Base-by-base conservation (phyloP, 1,284 basidiomycete species). In the Naganishia albida region DNA sequence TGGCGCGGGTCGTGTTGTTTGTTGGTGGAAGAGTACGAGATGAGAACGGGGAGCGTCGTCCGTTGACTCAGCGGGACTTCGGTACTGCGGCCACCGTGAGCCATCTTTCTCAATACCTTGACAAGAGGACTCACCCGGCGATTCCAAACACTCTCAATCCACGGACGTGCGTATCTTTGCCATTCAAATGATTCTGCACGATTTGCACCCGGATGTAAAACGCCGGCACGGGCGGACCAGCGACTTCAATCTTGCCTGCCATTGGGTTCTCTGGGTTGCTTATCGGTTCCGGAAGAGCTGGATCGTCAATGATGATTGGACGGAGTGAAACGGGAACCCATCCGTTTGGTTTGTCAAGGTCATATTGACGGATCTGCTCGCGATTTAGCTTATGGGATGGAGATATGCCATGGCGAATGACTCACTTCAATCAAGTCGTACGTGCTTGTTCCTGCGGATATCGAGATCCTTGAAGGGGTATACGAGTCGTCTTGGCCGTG, bases 141-240 rank as follows among this genome's bases (percentile, higher is more conserved):
- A 93, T 90, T 0, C 93, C 95, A 67, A 93, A 87, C 25, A 98
- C 85, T 60, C 85, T 86, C 48, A 99, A 78, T 1, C 93, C 92
- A 20, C 96, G 86, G 16, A 99, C 89, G 79, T 99, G 96, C 10
- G 96, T 99, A 79, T 99, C 96, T 77, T 99, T 99, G 3, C 96
- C 96, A 72, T 95, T 97, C 84, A 96, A 88, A 74, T 99, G 93
- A 75, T 99, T 99, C 23, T 90, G 88, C 23, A 93, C 82, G 62
- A 99, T 86, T 66, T 94, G 88, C 38, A 99, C 83, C 73, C 98
- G 93, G 4, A 99, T 78, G 13, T 96, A 85, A 75, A 95, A 94
- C 1, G 91, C 90, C 69, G 89, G 86, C 13, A 98, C 85, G 0
- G 92, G 88, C 74, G 89, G 89, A 65, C 93, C 95, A 71, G 15